A percentile compares a stretch with the other conserved stretches of the same genome.
Evolutionary conservation across 306 rosid genomes (phyloP).

Genomic region (Fagus crenata): DNA sequence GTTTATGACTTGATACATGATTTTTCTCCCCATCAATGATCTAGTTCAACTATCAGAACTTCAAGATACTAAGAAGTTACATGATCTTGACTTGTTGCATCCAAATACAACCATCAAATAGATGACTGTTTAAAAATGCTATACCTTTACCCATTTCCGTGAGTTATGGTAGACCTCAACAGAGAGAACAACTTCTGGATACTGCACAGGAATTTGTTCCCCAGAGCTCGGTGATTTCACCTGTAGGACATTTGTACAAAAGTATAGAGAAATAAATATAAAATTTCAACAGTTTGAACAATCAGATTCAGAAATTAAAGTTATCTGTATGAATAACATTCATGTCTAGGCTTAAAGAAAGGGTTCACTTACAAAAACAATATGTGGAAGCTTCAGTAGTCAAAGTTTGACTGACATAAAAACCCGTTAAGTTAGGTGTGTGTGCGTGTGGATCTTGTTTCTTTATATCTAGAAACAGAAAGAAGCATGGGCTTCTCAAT

Average conservation of each 20-base stretch:
- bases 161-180: slow-evolving; percentile 78
- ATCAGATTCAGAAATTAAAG: slow-evolving; percentile 14
- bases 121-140: neutral
- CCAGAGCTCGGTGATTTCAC: slow-evolving; percentile 47
- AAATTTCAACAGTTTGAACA: neutral
- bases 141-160: slow-evolving; percentile 74
- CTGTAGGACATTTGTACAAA: slow-evolving; percentile 40
- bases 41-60: neutral
- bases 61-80: neutral
- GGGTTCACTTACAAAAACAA: neutral
- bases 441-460: neutral
- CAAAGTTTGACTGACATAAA: neutral
- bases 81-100: slow-evolving; percentile 7
- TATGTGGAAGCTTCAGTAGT: neutral
- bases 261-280: neutral
- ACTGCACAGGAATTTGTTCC: slow-evolving; percentile 47
- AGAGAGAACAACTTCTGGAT: slow-evolving; percentile 70
- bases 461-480: neutral
- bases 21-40: slow-evolving; percentile 2
- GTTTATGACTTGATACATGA: neutral
- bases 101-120: neutral
- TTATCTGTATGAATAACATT: neutral
- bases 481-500: neutral
- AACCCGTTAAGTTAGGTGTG: neutral
- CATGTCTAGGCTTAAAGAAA: neutral